These are phyloP conservation scores for Mycena vitilis DNA, from an alignment of 768 basidiomycete genomes.

Conservation along the genomic window DNA sequence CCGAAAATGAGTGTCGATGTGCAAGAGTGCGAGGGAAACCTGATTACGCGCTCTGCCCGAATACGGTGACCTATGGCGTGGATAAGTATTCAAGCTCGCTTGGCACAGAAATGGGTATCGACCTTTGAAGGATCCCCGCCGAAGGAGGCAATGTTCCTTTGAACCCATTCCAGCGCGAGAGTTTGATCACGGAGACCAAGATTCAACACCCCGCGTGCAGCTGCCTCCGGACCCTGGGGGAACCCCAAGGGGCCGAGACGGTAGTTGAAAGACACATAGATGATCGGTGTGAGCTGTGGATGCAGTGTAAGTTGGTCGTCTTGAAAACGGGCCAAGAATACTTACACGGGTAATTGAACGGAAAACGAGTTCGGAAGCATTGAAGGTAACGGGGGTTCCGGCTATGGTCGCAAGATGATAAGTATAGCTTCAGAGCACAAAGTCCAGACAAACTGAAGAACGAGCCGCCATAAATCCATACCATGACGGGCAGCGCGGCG, in stretches of 20 bases:
- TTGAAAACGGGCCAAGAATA: neutral
- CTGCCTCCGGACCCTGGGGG: conserved; percentile 45
- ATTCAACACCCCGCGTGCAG: conserved; percentile 38
- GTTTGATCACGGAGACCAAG: conserved; percentile 45
- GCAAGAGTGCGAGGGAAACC: neutral
- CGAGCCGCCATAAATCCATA: conserved; percentile 24
- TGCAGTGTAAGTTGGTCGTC: neutral
- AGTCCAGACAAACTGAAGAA: conserved; percentile 18
- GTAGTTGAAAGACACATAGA: conserved; percentile 37
- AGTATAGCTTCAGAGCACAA: no score
- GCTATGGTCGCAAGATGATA: neutral
- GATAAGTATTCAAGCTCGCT: neutral
- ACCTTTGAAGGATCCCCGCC: conserved; percentile 44
- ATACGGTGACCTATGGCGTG: neutral
- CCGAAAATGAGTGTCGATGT: neutral
- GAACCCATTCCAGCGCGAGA: conserved; percentile 50
- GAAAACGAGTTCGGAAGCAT: conserved; percentile 6
- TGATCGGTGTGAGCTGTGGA: neutral
- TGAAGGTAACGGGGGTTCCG: conserved; percentile 4
- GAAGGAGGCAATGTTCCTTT: conserved; percentile 57
- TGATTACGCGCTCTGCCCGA: conserved; percentile 6
- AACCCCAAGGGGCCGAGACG: conserved; percentile 49
- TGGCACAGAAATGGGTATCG: neutral
- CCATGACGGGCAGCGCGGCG: conserved; percentile 15
- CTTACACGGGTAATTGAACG: conserved; percentile 3